Conservation (phyloP, 257 asterid species). For the Scutellaria baicalensis region DNA sequence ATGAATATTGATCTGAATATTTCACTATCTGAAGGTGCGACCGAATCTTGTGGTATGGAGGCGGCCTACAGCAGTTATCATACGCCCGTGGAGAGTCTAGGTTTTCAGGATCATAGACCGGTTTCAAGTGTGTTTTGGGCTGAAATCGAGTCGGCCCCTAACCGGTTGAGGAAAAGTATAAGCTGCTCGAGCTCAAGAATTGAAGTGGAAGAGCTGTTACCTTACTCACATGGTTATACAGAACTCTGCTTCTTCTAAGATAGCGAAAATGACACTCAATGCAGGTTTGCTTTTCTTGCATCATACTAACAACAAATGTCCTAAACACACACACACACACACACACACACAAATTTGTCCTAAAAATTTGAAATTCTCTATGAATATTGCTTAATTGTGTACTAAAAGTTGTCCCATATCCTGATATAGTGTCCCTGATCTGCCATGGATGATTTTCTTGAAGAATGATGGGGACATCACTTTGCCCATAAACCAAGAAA, state of each 20-base stretch:
- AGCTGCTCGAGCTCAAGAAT: slow-evolving; percentile 86
- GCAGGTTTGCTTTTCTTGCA: slow-evolving; percentile 21
- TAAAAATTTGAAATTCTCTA: background rate
- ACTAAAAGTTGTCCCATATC: slow-evolving; percentile 13
- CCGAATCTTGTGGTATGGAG: slow-evolving; percentile 85
- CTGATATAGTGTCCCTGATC: slow-evolving; percentile 8
- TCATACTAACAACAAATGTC: too few species aligned
- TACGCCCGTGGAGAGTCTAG: slow-evolving; percentile 84
- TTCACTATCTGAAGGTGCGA: slow-evolving; percentile 69
- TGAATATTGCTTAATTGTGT: background rate
- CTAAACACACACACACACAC: too few species aligned
- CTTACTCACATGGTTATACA: slow-evolving; percentile 88
- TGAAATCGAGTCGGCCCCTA: slow-evolving; percentile 89
- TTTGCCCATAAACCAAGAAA: slow-evolving; percentile 48
- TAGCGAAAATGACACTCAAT: slow-evolving; percentile 6
- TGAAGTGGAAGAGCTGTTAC: slow-evolving; percentile 84
- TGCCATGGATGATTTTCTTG: slow-evolving; percentile 22
- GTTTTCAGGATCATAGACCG: slow-evolving; percentile 95
- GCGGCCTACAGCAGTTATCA: slow-evolving; percentile 84
- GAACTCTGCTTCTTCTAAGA: slow-evolving; percentile 86
- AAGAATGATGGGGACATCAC: slow-evolving; percentile 51
- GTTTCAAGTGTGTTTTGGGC: slow-evolving; percentile 96
- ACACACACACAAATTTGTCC: too few species aligned
- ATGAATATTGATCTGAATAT: slow-evolving; percentile 18
- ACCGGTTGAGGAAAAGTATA: slow-evolving; percentile 77